These are phyloP conservation scores for Pichia exigua DNA, from an alignment of 805 yeast species.

Conservation along the genomic window DNA sequence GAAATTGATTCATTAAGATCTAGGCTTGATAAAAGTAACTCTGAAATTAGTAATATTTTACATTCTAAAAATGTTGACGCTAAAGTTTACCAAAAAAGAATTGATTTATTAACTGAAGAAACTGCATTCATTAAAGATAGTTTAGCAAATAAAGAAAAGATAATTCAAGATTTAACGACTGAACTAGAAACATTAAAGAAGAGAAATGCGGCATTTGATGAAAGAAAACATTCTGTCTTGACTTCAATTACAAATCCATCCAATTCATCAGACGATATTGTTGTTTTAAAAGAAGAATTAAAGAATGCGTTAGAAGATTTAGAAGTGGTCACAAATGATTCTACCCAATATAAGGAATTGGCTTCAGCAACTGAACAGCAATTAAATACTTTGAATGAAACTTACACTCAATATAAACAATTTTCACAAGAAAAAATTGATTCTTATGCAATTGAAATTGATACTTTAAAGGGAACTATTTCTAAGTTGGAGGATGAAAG, in stretches of 20 bases:
- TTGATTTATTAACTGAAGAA: constrained; percentile 45
- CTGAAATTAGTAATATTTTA: constrained; percentile 46
- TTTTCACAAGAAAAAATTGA: constrained; percentile 19
- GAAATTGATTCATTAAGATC: constrained; percentile 38
- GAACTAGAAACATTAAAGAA: constrained; percentile 31
- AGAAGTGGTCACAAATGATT: constrained; percentile 47
- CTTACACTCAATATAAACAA: constrained; percentile 41
- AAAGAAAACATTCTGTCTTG: constrained; percentile 24
- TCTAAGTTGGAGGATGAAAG: constrained; percentile 10
- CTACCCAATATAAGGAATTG: constrained; percentile 53
- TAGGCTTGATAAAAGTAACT: constrained; percentile 37
- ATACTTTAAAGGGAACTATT: constrained; percentile 11
- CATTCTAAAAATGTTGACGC: constrained; percentile 50
- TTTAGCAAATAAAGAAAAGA: constrained; percentile 33
- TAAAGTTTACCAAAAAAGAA: constrained; percentile 50
- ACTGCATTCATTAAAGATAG: constrained; percentile 35
- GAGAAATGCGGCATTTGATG: constrained; percentile 23
- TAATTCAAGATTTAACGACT: constrained; percentile 32
- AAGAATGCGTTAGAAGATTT: constrained; percentile 43
- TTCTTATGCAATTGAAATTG: constrained; percentile 9
- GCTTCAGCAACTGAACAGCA: constrained; percentile 64
- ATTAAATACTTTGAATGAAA: constrained; percentile 42
- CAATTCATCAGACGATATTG: constrained; percentile 18
- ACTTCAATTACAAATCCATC: constrained; percentile 18
- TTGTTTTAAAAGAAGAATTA: constrained; percentile 26